phyloP scores from a whole-genome alignment of 371 early-diverging fungal genomes.

The Haplosporangium sp. region DNA sequence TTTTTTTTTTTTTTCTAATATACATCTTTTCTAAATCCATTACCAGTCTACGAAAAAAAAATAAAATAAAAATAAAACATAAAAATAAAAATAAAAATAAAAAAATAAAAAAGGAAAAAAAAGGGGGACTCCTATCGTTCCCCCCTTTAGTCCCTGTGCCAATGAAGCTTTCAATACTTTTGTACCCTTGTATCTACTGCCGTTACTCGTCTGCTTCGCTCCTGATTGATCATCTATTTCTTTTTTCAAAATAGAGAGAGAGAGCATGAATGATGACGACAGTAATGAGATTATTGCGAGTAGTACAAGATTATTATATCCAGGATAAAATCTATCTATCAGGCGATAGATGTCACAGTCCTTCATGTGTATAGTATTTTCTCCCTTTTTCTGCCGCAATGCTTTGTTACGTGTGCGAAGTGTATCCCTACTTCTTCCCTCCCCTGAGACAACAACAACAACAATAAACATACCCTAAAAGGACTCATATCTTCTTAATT shows the following conservation, averaged over 20 bases:
- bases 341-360: not conserved
- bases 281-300: not conserved
- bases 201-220: not conserved
- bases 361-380: no score
- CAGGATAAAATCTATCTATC: not conserved
- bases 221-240: not conserved
- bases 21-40: no score
- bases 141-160: not conserved
- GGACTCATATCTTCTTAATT: no score
- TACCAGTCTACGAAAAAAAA: no score
- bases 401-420: no score
- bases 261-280: conserved; percentile 4
- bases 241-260: not conserved
- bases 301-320: no score
- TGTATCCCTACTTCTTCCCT: not conserved
- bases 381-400: no score
- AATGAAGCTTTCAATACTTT: not conserved
- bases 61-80: no score
- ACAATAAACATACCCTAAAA: not conserved
- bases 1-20: no score
- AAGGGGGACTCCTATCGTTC: not conserved
- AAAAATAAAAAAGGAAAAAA: not conserved
- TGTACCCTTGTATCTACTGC: not conserved
- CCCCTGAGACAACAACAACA: not conserved
- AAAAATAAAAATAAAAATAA: no score